Conservation (phyloP, 2,329 filamentous ascomycete genomes). For the Stachybotrys chartarum region DNA sequence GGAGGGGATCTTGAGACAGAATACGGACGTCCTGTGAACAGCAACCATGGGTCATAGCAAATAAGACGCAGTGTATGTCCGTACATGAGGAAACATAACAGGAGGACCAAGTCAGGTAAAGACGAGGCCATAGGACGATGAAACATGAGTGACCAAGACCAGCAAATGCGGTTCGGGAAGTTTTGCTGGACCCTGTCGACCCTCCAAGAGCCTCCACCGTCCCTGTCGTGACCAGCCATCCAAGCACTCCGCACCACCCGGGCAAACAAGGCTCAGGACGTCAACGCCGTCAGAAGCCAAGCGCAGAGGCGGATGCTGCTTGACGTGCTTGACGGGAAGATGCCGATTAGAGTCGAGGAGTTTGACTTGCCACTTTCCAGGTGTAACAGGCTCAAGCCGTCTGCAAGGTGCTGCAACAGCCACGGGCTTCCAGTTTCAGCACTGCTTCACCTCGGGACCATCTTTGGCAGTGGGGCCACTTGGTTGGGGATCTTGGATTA, state of each 20-base stretch:
- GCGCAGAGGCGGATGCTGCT: too few relatives aligned
- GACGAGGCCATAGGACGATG: neutral
- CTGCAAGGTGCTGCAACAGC: neutral
- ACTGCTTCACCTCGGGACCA: neutral
- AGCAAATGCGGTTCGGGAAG: neutral
- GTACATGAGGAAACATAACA: neutral
- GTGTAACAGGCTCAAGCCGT: neutral
- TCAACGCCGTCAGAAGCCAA: too few relatives aligned
- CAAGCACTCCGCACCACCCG: neutral
- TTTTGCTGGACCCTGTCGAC: neutral
- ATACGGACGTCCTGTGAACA: too few relatives aligned
- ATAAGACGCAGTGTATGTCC: too few relatives aligned
- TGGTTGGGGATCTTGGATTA: too few relatives aligned
- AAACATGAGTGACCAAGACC: neutral
- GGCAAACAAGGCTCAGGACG: too few relatives aligned
- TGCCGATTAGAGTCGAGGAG: too few relatives aligned
- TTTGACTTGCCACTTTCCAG: too few relatives aligned
- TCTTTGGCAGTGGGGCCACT: neutral
- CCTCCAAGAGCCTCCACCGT: neutral
- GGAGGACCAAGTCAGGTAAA: neutral
- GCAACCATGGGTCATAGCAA: too few relatives aligned
- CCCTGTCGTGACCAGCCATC: neutral
- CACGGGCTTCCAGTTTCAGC: neutral
- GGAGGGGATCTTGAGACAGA: too few relatives aligned
- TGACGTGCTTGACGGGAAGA: too few relatives aligned